phyloP scores from a whole-genome alignment of 2,329 filamentous ascomycete species.

The Fusarium tanahbumbuense region DNA sequence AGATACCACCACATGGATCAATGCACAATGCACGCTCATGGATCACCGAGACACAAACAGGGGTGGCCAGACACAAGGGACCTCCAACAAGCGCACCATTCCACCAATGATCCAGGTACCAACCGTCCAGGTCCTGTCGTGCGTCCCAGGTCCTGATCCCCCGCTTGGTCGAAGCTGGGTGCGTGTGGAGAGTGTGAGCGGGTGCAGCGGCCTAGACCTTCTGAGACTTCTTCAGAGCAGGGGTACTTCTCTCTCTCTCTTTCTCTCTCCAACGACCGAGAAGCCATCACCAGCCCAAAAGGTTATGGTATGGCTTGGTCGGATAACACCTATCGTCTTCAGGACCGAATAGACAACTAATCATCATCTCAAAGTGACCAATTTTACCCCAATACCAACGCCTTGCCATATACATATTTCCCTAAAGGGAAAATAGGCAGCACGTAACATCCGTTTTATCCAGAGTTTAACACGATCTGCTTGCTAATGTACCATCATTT shows the following conservation, averaged over 20 bases:
- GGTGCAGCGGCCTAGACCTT: constrained; percentile 36
- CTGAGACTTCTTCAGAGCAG: constrained; percentile 26
- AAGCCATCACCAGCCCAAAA: background rate
- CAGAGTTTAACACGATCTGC: constrained; percentile 8
- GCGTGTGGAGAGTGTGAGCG: constrained; percentile 29
- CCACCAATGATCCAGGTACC: constrained; percentile 42
- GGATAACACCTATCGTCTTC: background rate
- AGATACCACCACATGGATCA: constrained; percentile 27
- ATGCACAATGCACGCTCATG: background rate
- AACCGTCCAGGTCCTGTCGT: constrained; percentile 19
- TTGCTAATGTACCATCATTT: constrained; percentile 1
- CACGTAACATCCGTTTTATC: background rate
- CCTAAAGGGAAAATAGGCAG: constrained; percentile 7
- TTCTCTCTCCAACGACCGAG: background rate
- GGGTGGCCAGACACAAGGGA: constrained; percentile 24
- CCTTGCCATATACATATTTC: constrained; percentile 1
- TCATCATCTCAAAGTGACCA: background rate
- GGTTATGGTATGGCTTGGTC: constrained; percentile 15
- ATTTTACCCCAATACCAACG: constrained; percentile 10
- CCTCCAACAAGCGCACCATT: constrained; percentile 35
- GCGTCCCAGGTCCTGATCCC: constrained; percentile 20
- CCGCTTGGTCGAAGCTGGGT: constrained; percentile 31
- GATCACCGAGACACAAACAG: constrained; percentile 3
- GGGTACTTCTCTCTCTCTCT: background rate
- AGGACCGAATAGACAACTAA: constrained; percentile 12